phyloP scores from a whole-genome alignment of 2,329 filamentous ascomycete genomes.

The Metarhizium sp. region DNA sequence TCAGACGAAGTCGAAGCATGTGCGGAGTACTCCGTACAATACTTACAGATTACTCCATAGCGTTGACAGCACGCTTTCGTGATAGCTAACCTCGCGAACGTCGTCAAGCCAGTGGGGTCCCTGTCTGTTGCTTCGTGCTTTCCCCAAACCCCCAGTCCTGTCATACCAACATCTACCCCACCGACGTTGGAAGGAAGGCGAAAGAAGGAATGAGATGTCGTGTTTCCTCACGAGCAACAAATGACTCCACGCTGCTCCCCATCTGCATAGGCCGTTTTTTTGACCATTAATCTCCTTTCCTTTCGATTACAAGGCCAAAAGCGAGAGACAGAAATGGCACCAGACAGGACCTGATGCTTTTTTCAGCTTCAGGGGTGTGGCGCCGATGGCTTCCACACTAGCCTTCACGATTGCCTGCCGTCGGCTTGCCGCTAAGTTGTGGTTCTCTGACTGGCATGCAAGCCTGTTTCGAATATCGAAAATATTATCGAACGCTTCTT shows the following conservation, averaged over 20 bases:
- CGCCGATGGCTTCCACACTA: neutral
- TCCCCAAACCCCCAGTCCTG: neutral
- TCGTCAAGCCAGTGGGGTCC: neutral
- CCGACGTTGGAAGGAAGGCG: neutral
- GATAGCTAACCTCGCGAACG: neutral
- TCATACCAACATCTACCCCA: neutral
- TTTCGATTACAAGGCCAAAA: too few relatives aligned
- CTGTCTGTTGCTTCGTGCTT: neutral
- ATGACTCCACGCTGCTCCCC: too few relatives aligned
- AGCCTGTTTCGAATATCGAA: neutral
- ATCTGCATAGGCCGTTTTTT: too few relatives aligned
- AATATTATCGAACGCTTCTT: neutral
- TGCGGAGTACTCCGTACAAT: too few relatives aligned
- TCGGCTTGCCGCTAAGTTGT: neutral
- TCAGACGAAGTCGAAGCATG: too few relatives aligned
- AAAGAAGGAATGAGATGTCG: neutral
- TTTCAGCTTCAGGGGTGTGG: neutral
- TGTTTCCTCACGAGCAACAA: neutral
- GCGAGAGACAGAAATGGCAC: neutral
- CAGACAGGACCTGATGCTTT: neutral
- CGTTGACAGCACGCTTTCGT: neutral
- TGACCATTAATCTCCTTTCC: too few relatives aligned
- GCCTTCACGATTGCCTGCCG: neutral
- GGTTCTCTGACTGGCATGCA: neutral
- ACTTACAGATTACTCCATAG: too few relatives aligned